Conservation (phyloP, 2,329 filamentous ascomycete species). For the Peltaster fructicola region DNA sequence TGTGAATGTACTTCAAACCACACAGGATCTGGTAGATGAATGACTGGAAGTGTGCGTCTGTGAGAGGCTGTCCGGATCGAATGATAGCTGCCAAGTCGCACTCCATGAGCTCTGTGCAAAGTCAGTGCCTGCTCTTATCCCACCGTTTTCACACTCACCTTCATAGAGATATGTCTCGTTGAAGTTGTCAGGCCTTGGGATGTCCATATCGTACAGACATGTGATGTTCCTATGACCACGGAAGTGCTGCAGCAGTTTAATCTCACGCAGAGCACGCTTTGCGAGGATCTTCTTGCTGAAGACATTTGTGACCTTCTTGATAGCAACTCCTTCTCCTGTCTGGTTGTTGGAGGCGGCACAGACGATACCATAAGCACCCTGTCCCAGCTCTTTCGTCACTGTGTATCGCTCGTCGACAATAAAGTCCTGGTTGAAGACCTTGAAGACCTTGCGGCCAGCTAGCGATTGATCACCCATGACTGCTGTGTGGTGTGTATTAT, state of each 20-base stretch:
- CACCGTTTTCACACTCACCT: conserved; percentile 37
- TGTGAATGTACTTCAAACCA: conserved; percentile 97
- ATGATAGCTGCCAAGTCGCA: conserved; percentile 97
- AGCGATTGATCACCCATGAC: conserved; percentile 40
- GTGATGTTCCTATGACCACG: conserved; percentile 58
- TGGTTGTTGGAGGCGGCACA: conserved; percentile 87
- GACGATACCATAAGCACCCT: conserved; percentile 96
- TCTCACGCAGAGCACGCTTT: conserved; percentile 92
- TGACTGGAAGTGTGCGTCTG: conserved; percentile 97
- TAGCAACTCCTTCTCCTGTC: conserved; percentile 83
- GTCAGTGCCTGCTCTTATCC: background rate
- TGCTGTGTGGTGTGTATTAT: no score
- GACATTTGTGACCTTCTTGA: conserved; percentile 99
- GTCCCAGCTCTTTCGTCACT: conserved; percentile 94
- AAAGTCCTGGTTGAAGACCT: conserved; percentile 99
- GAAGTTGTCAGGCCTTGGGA: conserved; percentile 90
- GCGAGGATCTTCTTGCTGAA: conserved; percentile 99
- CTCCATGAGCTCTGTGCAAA: conserved; percentile 79
- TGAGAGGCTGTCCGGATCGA: conserved; percentile 86
- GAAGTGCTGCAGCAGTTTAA: conserved; percentile 97
- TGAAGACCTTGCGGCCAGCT: conserved; percentile 76
- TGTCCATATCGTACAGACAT: conserved; percentile 98
- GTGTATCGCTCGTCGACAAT: conserved; percentile 96
- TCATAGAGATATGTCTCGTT: conserved; percentile 99
- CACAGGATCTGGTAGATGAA: conserved; percentile 99